Conservation (phyloP, 352 stramenopile species). For the Phytophthora hibernalis region DNA sequence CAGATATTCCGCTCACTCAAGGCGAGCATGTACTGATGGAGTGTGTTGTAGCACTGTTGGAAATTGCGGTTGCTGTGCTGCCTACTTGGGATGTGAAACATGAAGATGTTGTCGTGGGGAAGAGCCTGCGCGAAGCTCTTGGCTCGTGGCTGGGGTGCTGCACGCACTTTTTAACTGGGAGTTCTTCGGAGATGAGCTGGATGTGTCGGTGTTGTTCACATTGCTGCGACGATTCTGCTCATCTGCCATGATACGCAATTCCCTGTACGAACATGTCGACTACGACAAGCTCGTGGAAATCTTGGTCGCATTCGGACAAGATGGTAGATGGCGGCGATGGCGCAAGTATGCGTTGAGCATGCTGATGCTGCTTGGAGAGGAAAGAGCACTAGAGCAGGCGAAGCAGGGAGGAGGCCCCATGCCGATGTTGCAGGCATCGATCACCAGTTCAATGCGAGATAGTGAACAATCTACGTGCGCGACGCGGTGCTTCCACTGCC, state of each 20-base stretch:
- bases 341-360: conserved; percentile 44
- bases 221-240: conserved; percentile 57
- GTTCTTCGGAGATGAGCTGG: conserved; percentile 49
- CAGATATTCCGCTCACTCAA: conserved; percentile 51
- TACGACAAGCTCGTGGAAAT: conserved; percentile 54
- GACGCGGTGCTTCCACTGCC: conserved; percentile 68
- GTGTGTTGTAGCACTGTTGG: conserved; percentile 59
- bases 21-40: conserved; percentile 55
- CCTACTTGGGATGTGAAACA: conserved; percentile 2
- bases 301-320: conserved; percentile 40
- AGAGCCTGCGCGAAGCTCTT: conserved; percentile 43
- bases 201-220: conserved; percentile 51
- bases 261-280: conserved; percentile 53
- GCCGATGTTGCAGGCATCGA: conserved; percentile 27
- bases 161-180: conserved; percentile 50
- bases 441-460: conserved; percentile 18
- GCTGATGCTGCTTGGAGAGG: conserved; percentile 60
- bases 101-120: conserved; percentile 10
- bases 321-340: conserved; percentile 50
- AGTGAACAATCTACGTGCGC: conserved; percentile 35
- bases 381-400: conserved; percentile 43
- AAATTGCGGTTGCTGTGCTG: conserved; percentile 39
- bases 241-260: conserved; percentile 37
- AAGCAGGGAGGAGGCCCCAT: conserved; percentile 25
- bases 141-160: conserved; percentile 58